These are phyloP conservation scores for Pseudogymnoascus sp. DNA, from an alignment of 2,329 filamentous ascomycete genomes.

Conservation along the genomic window DNA sequence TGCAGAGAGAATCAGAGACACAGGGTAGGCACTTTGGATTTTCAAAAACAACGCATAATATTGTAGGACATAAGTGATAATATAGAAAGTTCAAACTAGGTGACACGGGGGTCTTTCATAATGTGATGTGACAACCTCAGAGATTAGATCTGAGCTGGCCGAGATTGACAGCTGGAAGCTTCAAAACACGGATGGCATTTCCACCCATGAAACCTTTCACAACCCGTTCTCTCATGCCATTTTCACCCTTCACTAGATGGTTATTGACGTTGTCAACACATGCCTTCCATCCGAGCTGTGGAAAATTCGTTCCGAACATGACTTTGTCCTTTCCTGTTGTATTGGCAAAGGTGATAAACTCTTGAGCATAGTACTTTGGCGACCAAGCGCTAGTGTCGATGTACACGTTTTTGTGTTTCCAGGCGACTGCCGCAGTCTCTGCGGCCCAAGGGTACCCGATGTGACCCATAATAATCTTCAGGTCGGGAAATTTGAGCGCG, in stretches of 20 bases:
- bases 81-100: background rate
- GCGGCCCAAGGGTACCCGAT: constrained; percentile 22
- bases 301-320: constrained; percentile 25
- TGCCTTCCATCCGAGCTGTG: constrained; percentile 20
- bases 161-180: constrained; percentile 10
- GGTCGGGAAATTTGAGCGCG: constrained; percentile 20
- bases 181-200: constrained; percentile 18
- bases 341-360: constrained; percentile 21
- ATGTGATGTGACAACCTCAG: background rate
- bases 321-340: constrained; percentile 21
- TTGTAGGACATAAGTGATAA: background rate
- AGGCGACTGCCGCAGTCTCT: constrained; percentile 20
- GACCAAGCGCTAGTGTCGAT: constrained; percentile 21
- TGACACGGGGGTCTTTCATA: background rate
- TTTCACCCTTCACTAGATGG: constrained; percentile 5
- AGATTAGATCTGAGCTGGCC: background rate
- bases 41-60: background rate
- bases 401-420: constrained; percentile 24
- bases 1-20: background rate
- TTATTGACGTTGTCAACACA: constrained; percentile 18
- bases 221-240: constrained; percentile 9
- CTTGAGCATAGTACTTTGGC: constrained; percentile 21
- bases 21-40: background rate
- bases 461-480: constrained; percentile 21
- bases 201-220: constrained; percentile 16